Conservation (phyloP, 2,329 filamentous ascomycete species). For the Phaeophleospora eucalypticola region DNA sequence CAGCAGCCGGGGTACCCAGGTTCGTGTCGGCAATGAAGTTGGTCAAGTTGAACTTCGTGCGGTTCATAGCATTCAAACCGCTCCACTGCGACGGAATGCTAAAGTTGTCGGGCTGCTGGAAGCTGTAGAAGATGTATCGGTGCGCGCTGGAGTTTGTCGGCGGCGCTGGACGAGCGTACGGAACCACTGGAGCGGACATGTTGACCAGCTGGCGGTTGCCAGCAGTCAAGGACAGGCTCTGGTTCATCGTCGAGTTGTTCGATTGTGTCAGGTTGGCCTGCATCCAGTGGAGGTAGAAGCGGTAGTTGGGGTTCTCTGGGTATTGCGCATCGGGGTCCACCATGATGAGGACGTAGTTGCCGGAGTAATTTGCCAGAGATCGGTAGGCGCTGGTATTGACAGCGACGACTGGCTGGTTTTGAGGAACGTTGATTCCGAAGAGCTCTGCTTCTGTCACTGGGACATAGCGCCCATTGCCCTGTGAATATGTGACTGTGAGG, state of each 20-base stretch:
- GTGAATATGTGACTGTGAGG: constrained; percentile 5
- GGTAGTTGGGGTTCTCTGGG: constrained; percentile 9
- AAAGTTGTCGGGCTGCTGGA: constrained; percentile 11
- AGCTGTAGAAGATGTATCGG: constrained; percentile 14
- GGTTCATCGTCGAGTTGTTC: background rate
- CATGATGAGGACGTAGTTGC: constrained; percentile 12
- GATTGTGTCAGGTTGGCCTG: constrained; percentile 7
- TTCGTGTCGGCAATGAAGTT: constrained; percentile 10
- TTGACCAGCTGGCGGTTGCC: constrained; percentile 1
- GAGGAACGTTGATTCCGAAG: constrained; percentile 12
- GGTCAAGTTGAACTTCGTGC: constrained; percentile 11
- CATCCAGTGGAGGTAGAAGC: constrained; percentile 16
- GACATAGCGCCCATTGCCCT: background rate
- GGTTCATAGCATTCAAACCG: constrained; percentile 7
- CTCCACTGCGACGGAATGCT: constrained; percentile 9
- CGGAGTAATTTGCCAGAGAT: constrained; percentile 11
- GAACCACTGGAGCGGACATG: constrained; percentile 3
- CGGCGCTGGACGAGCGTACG: constrained; percentile 8
- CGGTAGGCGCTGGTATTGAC: constrained; percentile 10
- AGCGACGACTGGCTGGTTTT: constrained; percentile 3
- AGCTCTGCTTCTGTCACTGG: constrained; percentile 10
- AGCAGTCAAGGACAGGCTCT: background rate
- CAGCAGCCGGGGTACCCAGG: constrained; percentile 11
- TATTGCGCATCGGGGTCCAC: constrained; percentile 16
- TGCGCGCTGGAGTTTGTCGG: constrained; percentile 13